Base-by-base conservation (phyloP, 148 eudicot genomes). In the Simmondsia chinensis region DNA sequence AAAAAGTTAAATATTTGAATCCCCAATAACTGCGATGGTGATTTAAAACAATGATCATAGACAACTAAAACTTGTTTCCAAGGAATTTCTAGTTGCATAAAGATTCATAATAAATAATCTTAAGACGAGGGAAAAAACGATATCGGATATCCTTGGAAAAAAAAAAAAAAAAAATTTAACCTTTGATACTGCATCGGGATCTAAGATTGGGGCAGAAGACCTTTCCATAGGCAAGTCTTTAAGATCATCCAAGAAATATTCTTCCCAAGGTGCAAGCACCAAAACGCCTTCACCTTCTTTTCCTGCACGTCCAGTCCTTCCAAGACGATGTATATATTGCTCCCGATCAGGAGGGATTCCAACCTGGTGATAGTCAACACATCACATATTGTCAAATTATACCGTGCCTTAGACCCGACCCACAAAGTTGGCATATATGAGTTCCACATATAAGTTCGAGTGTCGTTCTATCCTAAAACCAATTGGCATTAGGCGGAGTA, bases 211-310 rank as follows among this genome's bases (percentile, higher is more conserved):
- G 20, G 46, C 39, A 32, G 80, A 43, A 31, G 46, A 56, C 65
- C 60, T 81, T 43, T 76, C 74, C 42, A 89, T 46, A 20, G 87
- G 85, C 48, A 81, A 59, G 57, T 76, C 93, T 51, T 56, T 78
- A 20, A 84, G 51, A 31, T 84, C 84, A 36, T 89, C 75, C 60
- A 84, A 49, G 48, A 89, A 75, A 68, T 73, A 68, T 51, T 73
- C 82, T 64, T 89, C 97, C 95, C 95, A 89, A 5, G 95, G 82
- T 33, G 95, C 84, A 71, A 89, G 86, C 66, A 89, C 43, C 56
- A 89, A 50, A 43, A 84, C 63, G 34, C 93, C 85, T 64, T 75
- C 78, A 27, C 97, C 97, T 32, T 49, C 80, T 68, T 89, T 89
- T 39, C 93, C 97, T 69, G 65, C 93, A 20, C 93, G 71, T 27